phyloP scores from a whole-genome alignment of 2,329 filamentous ascomycete genomes.

The Neoascochyta sp. region DNA sequence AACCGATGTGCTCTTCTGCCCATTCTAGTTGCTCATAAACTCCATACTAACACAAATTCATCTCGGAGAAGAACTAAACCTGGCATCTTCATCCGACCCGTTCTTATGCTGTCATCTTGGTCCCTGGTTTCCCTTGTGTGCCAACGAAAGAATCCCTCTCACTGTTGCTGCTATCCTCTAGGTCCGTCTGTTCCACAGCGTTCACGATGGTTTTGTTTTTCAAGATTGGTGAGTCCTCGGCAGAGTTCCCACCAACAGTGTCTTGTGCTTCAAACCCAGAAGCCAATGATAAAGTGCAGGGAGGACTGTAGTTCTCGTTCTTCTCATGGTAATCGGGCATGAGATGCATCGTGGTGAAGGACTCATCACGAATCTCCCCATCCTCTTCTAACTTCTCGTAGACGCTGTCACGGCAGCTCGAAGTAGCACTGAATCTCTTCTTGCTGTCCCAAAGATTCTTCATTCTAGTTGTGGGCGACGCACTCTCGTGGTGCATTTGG shows the following conservation, averaged over 20 bases:
- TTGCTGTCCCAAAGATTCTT: conserved; percentile 23
- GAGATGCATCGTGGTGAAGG: conserved; percentile 15
- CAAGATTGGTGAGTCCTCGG: background rate
- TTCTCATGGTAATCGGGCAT: too few species aligned
- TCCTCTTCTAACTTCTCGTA: conserved; percentile 12
- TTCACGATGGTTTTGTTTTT: conserved; percentile 3
- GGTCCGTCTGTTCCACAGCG: conserved; percentile 3
- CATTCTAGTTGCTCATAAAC: conserved; percentile 4
- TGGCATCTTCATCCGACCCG: background rate
- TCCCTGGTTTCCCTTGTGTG: conserved; percentile 3
- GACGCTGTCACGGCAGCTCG: conserved; percentile 10
- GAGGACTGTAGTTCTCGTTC: too few species aligned
- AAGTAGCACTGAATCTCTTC: conserved; percentile 10
- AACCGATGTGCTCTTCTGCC: background rate
- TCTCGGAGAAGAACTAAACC: background rate
- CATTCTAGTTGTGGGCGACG: conserved; percentile 20
- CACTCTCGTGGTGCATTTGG: conserved; percentile 14
- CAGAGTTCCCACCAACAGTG: conserved; percentile 11
- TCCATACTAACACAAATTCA: conserved; percentile 6
- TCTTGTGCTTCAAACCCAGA: conserved; percentile 19
- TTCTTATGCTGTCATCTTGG: conserved; percentile 3
- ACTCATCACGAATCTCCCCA: conserved; percentile 5
- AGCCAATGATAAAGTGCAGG: too few species aligned
- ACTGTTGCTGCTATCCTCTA: conserved; percentile 3
- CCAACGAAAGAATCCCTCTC: conserved; percentile 7